Percentiles rank a stretch among this genome's conserved stretches.
Evolutionary conservation across 805 yeast genomes (phyloP).

Genomic region (Wickerhamomyces alni): DNA sequence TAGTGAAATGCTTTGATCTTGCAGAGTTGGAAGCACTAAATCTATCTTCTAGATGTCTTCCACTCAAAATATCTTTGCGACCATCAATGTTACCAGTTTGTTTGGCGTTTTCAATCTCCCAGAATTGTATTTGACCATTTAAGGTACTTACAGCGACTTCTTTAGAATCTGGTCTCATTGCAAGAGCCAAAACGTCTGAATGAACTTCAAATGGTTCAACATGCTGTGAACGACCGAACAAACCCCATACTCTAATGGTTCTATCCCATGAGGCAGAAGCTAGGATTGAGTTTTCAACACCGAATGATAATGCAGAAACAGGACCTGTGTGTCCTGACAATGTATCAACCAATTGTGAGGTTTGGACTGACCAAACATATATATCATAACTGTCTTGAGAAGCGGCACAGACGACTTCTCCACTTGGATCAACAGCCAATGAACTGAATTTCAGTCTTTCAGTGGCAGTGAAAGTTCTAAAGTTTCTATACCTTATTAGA

Average conservation of each 20-base stretch:
- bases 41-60: constrained; percentile 77
- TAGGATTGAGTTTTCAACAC: constrained; percentile 65
- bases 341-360: constrained; percentile 83
- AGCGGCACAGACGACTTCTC: constrained; percentile 95
- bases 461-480: constrained; percentile 90
- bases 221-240: constrained; percentile 78
- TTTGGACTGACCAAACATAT: constrained; percentile 96
- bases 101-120: constrained; percentile 76
- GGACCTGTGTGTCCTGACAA: constrained; percentile 96
- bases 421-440: constrained; percentile 94
- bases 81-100: constrained; percentile 85
- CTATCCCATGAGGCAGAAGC: constrained; percentile 97
- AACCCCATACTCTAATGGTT: constrained; percentile 88
- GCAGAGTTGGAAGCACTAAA: constrained; percentile 76
- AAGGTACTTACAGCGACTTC: constrained; percentile 82
- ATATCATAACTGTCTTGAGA: constrained; percentile 85
- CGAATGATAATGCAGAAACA: constrained; percentile 80
- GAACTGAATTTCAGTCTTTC: constrained; percentile 81
- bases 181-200: constrained; percentile 76
- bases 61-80: constrained; percentile 77
- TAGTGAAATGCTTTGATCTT: constrained; percentile 77
- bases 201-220: constrained; percentile 87
- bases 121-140: constrained; percentile 80
- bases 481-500: constrained; percentile 84
- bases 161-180: constrained; percentile 91